Conservation (phyloP, 768 basidiomycete species). For the Agrocybe pediades region DNA sequence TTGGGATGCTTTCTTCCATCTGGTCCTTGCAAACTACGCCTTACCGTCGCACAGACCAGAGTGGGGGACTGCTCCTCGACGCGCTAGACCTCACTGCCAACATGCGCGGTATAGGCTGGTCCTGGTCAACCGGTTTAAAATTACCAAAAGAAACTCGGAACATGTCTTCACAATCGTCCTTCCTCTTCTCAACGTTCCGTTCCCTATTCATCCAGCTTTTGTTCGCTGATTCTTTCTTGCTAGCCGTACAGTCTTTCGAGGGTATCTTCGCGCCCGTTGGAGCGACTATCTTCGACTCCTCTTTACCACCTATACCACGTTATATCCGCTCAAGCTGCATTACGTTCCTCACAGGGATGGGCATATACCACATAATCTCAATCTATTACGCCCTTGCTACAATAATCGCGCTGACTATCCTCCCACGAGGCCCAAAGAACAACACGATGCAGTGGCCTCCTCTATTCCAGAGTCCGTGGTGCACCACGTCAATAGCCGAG, state of each 20-base stretch:
- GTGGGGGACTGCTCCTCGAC: slow-evolving; percentile 31
- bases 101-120: slow-evolving; percentile 63
- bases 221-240: slow-evolving; percentile 46
- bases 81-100: slow-evolving; percentile 52
- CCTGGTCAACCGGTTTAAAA: slow-evolving; percentile 50
- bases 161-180: slow-evolving; percentile 33
- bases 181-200: slow-evolving; percentile 33
- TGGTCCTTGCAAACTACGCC: slow-evolving; percentile 43
- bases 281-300: slow-evolving; percentile 43
- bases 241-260: slow-evolving; percentile 49
- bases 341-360: slow-evolving; percentile 42
- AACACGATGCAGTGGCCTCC: slow-evolving; percentile 63
- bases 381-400: slow-evolving; percentile 41
- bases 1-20: slow-evolving; percentile 38
- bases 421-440: slow-evolving; percentile 35
- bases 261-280: slow-evolving; percentile 33
- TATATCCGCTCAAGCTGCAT: slow-evolving; percentile 47
- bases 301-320: slow-evolving; percentile 33
- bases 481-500: slow-evolving; percentile 55
- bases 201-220: slow-evolving; percentile 37
- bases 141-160: slow-evolving; percentile 45
- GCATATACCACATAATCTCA: slow-evolving; percentile 48
- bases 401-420: slow-evolving; percentile 43
- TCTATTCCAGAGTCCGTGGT: slow-evolving; percentile 58
- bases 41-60: slow-evolving; percentile 27